Base-by-base conservation (phyloP, 192 early-diverging fungal species). In the Paraglomus brasilianum region DNA sequence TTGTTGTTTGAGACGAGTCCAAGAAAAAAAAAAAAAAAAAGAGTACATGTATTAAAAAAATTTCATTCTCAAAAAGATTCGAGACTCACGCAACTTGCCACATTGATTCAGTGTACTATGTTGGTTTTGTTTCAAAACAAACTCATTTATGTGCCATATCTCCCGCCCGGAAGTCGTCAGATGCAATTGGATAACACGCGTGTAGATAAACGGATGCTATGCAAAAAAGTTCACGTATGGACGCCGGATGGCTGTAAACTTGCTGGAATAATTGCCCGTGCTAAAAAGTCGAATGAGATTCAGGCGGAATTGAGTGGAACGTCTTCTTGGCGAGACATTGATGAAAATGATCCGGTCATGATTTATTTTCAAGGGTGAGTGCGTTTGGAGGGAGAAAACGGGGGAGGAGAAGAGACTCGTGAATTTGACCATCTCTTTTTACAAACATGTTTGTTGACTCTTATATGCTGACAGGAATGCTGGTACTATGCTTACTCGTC, bases 291-390 rank as follows among this genome's bases (percentile, higher is more conserved):
- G 4, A 46, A n/a, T 11, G 39, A 11, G 44, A 57, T 45, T 42
- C 49, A 38, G 15, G 14, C 9, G 49, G 57, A 2, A 40, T 39
- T 60, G 66, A n/a, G 50, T 62, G 44, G 55, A 49, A 46, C 38
- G 24, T 24, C 11, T 30, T 24, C 11, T 30, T 10, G 17, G 52
- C 10, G 43, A 40, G 3, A n/a, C 30, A 30, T 30, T 30, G 30
- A 41, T 8, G 41, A 14, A 19, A 51, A 43, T 11, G 66, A 57
- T n/a, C 77, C 73, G 1, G 61, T 81, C 0, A 50, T 81, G 24
- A 72, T 81, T 1, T 81, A 81, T 72, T 76, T 81, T 47, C 79
- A 81, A 76, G 79, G 76, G 67, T 77, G 61, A 47, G 40, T 21
- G 22, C 5, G 56, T 5, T 41, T n/a, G 9, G 14, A 36, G 42